These are phyloP conservation scores for Piper longum DNA, from an alignment of 164 flowering plant species.

Conservation along the genomic window DNA sequence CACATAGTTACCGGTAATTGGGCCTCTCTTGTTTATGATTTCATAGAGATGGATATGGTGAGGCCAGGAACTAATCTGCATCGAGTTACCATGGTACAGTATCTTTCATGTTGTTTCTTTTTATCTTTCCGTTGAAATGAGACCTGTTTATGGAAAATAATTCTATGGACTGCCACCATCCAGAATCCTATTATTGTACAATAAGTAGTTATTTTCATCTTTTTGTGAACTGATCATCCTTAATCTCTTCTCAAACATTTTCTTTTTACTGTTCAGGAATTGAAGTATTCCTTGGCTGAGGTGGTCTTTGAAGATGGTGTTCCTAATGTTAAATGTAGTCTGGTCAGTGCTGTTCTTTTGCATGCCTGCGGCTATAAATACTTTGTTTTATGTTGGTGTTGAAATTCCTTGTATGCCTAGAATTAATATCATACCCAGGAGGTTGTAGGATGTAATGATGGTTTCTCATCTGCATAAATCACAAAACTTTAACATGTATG, in stretches of 20 bases:
- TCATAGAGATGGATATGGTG: conserved; percentile 76
- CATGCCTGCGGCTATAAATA: not conserved
- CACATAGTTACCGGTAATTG: conserved; percentile 94
- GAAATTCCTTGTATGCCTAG: no score
- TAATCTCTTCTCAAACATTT: not conserved
- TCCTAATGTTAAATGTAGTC: conserved; percentile 89
- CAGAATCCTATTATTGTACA: not conserved
- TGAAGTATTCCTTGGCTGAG: conserved; percentile 73
- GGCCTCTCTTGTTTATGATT: conserved; percentile 66
- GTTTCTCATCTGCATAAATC: no score
- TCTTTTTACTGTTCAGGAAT: conserved; percentile 37
- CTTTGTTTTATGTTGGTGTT: no score
- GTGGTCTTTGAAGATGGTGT: conserved; percentile 67
- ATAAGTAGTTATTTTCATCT: not conserved
- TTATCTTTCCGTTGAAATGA: not conserved
- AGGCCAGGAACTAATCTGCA: conserved; percentile 62
- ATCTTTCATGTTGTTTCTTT: conserved; percentile 4
- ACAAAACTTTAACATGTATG: no score
- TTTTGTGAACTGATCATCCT: not conserved
- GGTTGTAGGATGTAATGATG: no score
- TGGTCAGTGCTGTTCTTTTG: conserved; percentile 33
- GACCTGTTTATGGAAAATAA: not conserved
- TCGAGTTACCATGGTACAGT: conserved; percentile 66
- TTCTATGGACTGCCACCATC: not conserved
- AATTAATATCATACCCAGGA: no score